These are phyloP conservation scores for Manihot esculenta DNA, from an alignment of 441 rosid species.

Conservation along the genomic window DNA sequence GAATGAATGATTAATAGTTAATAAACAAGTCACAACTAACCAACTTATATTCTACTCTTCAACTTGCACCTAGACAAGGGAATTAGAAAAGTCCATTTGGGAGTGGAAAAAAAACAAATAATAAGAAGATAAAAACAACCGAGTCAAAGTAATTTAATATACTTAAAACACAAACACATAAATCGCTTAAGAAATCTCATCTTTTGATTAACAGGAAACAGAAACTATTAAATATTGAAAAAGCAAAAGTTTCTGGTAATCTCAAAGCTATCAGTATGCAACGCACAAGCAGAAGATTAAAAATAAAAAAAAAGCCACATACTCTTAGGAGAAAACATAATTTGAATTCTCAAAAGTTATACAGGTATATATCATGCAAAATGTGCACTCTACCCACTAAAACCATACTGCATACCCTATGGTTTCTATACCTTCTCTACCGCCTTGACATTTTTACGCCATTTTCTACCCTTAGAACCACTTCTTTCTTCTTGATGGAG, in stretches of 20 bases:
- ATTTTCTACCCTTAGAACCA: slow-evolving; percentile 92
- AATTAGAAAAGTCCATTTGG: not conserved
- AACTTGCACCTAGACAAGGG: not conserved
- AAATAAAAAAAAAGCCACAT: not conserved
- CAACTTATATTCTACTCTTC: slow-evolving; percentile 3
- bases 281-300: not conserved
- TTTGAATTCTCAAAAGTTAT: not conserved
- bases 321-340: not conserved
- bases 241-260: not conserved
- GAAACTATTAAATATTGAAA: not conserved
- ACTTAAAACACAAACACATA: not conserved
- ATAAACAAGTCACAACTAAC: not conserved
- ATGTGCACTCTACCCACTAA: slow-evolving; percentile 13
- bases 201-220: not conserved
- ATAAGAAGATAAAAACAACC: no score
- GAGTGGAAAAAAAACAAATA: no score
- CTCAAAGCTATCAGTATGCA: not conserved
- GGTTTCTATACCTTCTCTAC: slow-evolving; percentile 73
- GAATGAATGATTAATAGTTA: not conserved
- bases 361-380: not conserved
- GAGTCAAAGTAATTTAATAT: not conserved
- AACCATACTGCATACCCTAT: not conserved
- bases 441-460: slow-evolving; percentile 94
- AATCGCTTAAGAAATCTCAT: not conserved
- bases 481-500: slow-evolving; percentile 96